Conservation (phyloP, 1,139 yeast genomes). For the Barnettozyma hawaiiensis region DNA sequence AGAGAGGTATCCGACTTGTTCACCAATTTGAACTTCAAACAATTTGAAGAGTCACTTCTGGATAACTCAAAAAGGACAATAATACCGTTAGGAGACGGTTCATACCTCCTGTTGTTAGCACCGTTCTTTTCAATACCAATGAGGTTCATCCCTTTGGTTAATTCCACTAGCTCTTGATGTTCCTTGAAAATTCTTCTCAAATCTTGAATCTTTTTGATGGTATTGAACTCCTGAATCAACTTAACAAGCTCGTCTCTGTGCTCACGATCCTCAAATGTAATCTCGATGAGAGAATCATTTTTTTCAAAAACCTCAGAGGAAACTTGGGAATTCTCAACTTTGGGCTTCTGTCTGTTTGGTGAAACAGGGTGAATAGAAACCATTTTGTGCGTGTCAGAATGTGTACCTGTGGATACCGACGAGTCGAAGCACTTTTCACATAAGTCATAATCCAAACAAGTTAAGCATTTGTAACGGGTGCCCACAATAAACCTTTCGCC, state of each 20-base stretch:
- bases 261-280: conserved; percentile 3
- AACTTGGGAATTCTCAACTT: not conserved
- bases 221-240: conserved; percentile 1
- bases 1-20: not conserved
- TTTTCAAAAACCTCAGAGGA: conserved; percentile 2
- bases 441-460: conserved; percentile 51
- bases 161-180: not conserved
- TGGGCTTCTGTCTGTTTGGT: not conserved
- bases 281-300: conserved; percentile 4
- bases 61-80: not conserved
- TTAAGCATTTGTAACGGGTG: conserved; percentile 47
- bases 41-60: not conserved
- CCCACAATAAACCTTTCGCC: conserved; percentile 35
- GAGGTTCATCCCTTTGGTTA: not conserved
- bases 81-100: not conserved
- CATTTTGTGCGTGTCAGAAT: conserved; percentile 1
- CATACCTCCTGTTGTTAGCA: not conserved
- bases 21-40: conserved; percentile 2
- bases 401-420: not conserved
- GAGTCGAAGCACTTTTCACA: conserved; percentile 42
- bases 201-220: conserved; percentile 1
- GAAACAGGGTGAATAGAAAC: conserved; percentile 2
- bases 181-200: not conserved
- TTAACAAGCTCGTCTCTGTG: conserved; percentile 4
- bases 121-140: not conserved